A percentile compares a stretch with the other conserved stretches of the same genome.
These are phyloP conservation scores for Linanthus parryae DNA, from an alignment of 148 eudicot genomes.

Conservation along the genomic window DNA sequence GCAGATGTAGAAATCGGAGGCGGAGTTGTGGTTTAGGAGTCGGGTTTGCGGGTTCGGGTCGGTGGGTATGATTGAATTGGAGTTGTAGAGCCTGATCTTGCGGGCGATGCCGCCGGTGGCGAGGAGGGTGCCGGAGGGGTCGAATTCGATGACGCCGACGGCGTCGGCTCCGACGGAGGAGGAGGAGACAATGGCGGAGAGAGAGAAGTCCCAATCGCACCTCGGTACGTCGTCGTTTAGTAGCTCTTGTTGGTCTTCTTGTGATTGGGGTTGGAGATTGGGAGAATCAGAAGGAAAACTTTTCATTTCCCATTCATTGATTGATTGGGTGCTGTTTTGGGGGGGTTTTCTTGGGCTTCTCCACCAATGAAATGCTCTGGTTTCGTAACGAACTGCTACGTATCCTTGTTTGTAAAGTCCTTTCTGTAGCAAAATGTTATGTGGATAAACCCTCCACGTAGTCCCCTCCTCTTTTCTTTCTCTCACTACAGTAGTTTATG, in stretches of 20 bases:
- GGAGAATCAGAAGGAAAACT: conserved; percentile 17
- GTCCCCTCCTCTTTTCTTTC: too few relatives aligned
- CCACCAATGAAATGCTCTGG: too few relatives aligned
- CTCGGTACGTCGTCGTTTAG: conserved; percentile 5
- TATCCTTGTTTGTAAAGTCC: too few relatives aligned
- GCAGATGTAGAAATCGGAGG: conserved; percentile 32
- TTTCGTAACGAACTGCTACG: too few relatives aligned
- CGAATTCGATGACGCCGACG: conserved; percentile 38
- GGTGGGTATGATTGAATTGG: background rate
- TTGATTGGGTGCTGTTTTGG: conserved; percentile 6
- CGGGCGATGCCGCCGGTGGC: conserved; percentile 48
- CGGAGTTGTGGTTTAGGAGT: conserved; percentile 21
- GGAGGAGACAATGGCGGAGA: conserved; percentile 31
- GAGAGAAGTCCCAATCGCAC: conserved; percentile 40
- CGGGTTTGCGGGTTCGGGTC: background rate
- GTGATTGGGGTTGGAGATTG: conserved; percentile 8
- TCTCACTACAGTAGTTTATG: too few relatives aligned
- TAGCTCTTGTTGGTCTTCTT: conserved; percentile 1
- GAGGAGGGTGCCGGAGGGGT: conserved; percentile 19
- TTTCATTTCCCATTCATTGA: conserved; percentile 46
- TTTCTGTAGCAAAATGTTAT: too few relatives aligned
- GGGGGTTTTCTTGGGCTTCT: too few relatives aligned
- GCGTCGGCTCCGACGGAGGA: conserved; percentile 20
- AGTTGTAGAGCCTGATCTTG: conserved; percentile 28
- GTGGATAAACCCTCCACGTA: too few relatives aligned